These are phyloP conservation scores for Trypanosoma platydactyli DNA, from an alignment of 208 protist genomes.

Conservation along the genomic window DNA sequence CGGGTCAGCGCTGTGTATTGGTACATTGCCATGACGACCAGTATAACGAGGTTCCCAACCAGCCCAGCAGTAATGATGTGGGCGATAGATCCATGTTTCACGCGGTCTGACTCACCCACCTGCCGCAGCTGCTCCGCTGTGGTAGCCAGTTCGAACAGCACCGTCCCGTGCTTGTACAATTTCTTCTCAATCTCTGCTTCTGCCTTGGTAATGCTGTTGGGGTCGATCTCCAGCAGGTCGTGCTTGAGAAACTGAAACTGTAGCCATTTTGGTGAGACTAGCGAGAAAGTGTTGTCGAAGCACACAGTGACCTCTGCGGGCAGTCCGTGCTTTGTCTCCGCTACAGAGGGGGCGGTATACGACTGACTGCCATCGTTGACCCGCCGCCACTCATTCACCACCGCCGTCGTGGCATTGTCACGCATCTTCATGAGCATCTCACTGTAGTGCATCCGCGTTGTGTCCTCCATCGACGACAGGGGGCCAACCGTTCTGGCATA, in stretches of 20 bases:
- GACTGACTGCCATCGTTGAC: constrained; percentile 60
- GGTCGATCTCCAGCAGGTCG: constrained; percentile 51
- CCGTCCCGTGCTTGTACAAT: constrained; percentile 51
- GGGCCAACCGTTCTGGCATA: constrained; percentile 39
- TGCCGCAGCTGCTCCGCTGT: constrained; percentile 47
- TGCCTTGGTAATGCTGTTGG: constrained; percentile 14
- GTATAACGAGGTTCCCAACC: constrained; percentile 49
- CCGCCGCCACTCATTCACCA: constrained; percentile 57
- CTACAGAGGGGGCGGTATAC: constrained; percentile 55
- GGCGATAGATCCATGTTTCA: constrained; percentile 39
- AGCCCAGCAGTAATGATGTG: constrained; percentile 46
- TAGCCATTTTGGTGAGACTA: constrained; percentile 67
- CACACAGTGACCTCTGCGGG: constrained; percentile 63
- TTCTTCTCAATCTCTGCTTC: constrained; percentile 51
- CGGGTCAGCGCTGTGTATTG: constrained; percentile 59
- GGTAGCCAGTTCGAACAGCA: constrained; percentile 48
- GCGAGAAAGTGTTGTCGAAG: constrained; percentile 72
- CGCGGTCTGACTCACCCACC: constrained; percentile 47
- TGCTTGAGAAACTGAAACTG: constrained; percentile 55
- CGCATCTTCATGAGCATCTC: constrained; percentile 34
- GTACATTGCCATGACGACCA: constrained; percentile 53
- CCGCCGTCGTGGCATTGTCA: constrained; percentile 30
- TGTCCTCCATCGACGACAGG: constrained; percentile 29
- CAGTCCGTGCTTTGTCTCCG: constrained; percentile 56
- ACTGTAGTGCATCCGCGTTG: constrained; percentile 51